phyloP scores from a whole-genome alignment of 2,329 filamentous ascomycete species.

The Penicillium fuscoglaucum region DNA sequence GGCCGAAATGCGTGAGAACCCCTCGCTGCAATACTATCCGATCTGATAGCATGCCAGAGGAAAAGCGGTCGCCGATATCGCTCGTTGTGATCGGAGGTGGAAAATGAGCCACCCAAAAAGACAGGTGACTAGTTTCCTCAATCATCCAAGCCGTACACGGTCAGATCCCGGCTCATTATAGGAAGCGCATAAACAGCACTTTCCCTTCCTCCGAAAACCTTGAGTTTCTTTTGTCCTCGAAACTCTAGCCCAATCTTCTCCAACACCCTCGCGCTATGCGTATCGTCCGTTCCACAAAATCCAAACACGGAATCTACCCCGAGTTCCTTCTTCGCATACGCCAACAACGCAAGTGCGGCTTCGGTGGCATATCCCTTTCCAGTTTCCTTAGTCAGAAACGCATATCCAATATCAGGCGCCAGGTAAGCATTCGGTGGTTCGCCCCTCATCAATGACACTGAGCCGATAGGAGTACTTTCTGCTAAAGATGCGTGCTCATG shows the following conservation, averaged over 20 bases:
- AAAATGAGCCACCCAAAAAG: neutral
- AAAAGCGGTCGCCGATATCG: too few species aligned
- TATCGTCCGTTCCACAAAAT: neutral
- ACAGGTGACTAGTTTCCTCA: neutral
- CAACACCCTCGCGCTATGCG: neutral
- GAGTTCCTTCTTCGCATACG: neutral
- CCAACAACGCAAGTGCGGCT: neutral
- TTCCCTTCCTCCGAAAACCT: neutral
- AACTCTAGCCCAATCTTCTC: conserved; percentile 1
- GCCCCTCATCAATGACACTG: neutral
- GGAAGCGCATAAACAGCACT: conserved; percentile 1
- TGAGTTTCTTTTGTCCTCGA: neutral
- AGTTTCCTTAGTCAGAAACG: neutral
- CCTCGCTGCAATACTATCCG: too few species aligned
- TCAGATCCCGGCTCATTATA: neutral
- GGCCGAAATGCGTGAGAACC: neutral
- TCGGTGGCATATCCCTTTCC: conserved; percentile 6
- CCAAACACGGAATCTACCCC: neutral
- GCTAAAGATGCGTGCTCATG: neutral
- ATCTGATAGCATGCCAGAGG: too few species aligned
- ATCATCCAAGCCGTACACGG: neutral
- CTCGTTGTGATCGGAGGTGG: too few species aligned
- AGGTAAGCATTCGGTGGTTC: neutral
- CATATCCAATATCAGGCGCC: neutral
- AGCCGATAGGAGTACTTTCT: neutral